Base-by-base conservation (phyloP, 2,329 filamentous ascomycete species). In the Fusarium chuoi region DNA sequence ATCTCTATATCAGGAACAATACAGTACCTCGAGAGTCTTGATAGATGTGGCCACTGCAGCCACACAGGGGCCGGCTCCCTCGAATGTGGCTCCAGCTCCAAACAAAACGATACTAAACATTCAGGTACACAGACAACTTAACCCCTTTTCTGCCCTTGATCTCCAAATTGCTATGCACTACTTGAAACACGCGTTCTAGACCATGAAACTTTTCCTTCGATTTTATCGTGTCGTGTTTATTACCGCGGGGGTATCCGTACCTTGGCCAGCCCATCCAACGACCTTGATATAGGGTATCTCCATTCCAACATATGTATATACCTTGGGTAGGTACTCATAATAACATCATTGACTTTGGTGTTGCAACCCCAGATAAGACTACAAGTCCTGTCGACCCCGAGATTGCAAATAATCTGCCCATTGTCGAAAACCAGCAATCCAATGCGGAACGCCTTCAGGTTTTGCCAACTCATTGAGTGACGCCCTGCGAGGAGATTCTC, bases 401-500 rank as follows among this genome's bases (percentile, higher is more conserved):
- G 68, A 70, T 26, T 75, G 72, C n/a, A 74, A 39, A 57, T 70
- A 75, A 8, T 63, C 65, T 44, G 68, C 64, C 72, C 72, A 74
- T 42, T 74, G 72, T 20, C 72, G 64, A 51, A 74, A 75, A 18
- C 72, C 72, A 35, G 72, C 72, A 36, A 74, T 74, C 72, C 72
- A 74, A 60, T 75, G 54, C 35, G 71, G 68, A 45, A 75, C 68
- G 2, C 72, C 72, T 41, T 75, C 51, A n/a, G 72, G 64, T 59
- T 75, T 74, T n/a, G 72, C 72, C 56, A 74, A 41, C 30, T 74
- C 71, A 33, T 38, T 52, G 28, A 74, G 42, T n/a, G 72, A 74
- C 42, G 68, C 72, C 42, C 62, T 58, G 41, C 72, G 62, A n/a
- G 72, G 72, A 38, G 72, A 74, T 44, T 73, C 72, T 20, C 67